Evolutionary conservation across 2,329 filamentous ascomycete genomes (phyloP).

Genomic region (Colletotrichum sp.): DNA sequence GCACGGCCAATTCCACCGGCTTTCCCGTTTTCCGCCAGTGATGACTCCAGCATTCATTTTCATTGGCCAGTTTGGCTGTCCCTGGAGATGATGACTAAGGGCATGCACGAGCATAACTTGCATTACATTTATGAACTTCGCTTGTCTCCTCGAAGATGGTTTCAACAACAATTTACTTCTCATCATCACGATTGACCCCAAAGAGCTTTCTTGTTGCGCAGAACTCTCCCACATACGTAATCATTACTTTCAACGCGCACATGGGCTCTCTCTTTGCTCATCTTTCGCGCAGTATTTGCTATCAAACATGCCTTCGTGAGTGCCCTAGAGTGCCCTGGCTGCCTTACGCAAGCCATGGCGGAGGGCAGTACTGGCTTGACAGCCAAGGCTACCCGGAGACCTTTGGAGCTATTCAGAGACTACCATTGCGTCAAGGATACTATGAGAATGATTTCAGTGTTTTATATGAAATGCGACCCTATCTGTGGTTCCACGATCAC

Average conservation of each 20-base stretch:
- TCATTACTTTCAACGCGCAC: neutral
- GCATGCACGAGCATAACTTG: neutral
- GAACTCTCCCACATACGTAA: no score
- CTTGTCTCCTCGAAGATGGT: rapidly evolving
- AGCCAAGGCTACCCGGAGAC: no score
- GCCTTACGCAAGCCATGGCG: no score
- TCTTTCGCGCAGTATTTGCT: rapidly evolving
- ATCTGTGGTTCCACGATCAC: no score
- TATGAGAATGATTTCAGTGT: no score
- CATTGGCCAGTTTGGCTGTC: neutral
- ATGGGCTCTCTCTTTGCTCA: neutral
- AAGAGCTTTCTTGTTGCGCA: no score
- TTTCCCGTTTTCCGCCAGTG: neutral
- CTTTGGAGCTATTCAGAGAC: no score
- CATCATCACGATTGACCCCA: no score
- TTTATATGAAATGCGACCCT: no score
- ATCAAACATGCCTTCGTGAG: neutral
- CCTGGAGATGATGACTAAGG: neutral
- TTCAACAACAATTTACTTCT: neutral
- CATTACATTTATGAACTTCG: neutral
- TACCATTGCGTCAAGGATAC: no score
- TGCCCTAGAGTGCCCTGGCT: no score
- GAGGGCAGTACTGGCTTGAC: no score
- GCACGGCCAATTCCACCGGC: neutral
- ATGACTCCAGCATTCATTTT: neutral